phyloP scores from a whole-genome alignment of 768 basidiomycete genomes.

The Rubroboletus satanas region DNA sequence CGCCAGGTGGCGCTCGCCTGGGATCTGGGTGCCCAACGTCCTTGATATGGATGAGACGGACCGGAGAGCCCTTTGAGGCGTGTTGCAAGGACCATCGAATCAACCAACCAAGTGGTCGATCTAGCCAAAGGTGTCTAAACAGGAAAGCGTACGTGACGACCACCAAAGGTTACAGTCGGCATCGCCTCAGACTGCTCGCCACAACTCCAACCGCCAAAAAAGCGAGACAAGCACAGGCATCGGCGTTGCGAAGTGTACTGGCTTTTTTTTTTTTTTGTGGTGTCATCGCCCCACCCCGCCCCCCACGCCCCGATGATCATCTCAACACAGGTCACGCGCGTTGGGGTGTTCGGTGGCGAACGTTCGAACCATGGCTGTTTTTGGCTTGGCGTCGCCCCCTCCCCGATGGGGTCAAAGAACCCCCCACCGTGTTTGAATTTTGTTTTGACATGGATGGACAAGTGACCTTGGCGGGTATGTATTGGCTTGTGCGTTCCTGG shows the following conservation, averaged over 20 bases:
- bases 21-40: not conserved
- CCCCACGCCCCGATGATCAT: too few species aligned
- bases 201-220: not conserved
- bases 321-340: not conserved
- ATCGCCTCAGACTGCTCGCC: not conserved
- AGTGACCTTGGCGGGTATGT: not conserved
- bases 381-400: not conserved
- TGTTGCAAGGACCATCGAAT: not conserved
- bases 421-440: not conserved
- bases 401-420: not conserved
- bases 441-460: not conserved
- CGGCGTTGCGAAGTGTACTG: not conserved
- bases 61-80: not conserved
- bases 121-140: conserved; percentile 7
- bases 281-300: not conserved
- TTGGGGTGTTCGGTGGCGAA: not conserved
- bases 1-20: not conserved
- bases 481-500: conserved; percentile 7
- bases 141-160: conserved; percentile 2
- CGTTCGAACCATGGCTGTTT: not conserved
- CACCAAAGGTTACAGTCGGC: not conserved
- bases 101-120: conserved; percentile 8
- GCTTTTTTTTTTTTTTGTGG: not conserved
- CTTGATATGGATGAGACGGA: not conserved
- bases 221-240: not conserved